These are phyloP conservation scores for Bauhinia variegata DNA, from an alignment of 306 rosid genomes.

Conservation along the genomic window DNA sequence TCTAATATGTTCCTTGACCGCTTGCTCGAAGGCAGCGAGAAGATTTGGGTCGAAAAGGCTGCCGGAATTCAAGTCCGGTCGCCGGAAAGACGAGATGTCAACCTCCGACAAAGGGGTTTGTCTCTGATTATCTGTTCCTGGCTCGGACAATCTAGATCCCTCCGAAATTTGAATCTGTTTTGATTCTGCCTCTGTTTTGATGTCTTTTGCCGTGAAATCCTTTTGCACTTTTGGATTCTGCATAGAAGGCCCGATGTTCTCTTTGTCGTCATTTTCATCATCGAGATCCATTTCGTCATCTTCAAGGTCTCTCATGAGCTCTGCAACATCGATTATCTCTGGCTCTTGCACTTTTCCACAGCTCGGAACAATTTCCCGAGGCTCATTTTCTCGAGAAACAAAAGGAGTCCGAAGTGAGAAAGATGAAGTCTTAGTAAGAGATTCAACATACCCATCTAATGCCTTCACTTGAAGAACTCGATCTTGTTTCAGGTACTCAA, in stretches of 20 bases:
- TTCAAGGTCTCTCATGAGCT: slow-evolving; percentile 60
- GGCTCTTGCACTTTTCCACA: slow-evolving; percentile 36
- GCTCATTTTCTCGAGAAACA: slow-evolving; percentile 45
- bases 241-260: slow-evolving; percentile 55
- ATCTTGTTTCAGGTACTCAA: slow-evolving; percentile 61
- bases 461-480: slow-evolving; percentile 68
- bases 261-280: slow-evolving; percentile 58
- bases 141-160: slow-evolving; percentile 20
- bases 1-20: slow-evolving; percentile 53
- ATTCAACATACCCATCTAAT: slow-evolving; percentile 60
- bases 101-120: slow-evolving; percentile 46
- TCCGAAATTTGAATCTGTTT: slow-evolving; percentile 37
- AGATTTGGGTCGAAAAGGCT: slow-evolving; percentile 84
- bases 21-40: slow-evolving; percentile 66
- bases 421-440: slow-evolving; percentile 37
- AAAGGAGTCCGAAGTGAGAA: slow-evolving; percentile 28
- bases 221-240: slow-evolving; percentile 19
- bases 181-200: slow-evolving; percentile 33
- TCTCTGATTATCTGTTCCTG: background rate
- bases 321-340: slow-evolving; percentile 49
- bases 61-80: slow-evolving; percentile 73
- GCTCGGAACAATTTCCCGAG: slow-evolving; percentile 31
- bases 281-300: slow-evolving; percentile 46
- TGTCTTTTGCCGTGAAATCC: slow-evolving; percentile 7
- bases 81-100: slow-evolving; percentile 59